Conservation (phyloP, 768 basidiomycete species). For the Kwoniella dejecticola region DNA sequence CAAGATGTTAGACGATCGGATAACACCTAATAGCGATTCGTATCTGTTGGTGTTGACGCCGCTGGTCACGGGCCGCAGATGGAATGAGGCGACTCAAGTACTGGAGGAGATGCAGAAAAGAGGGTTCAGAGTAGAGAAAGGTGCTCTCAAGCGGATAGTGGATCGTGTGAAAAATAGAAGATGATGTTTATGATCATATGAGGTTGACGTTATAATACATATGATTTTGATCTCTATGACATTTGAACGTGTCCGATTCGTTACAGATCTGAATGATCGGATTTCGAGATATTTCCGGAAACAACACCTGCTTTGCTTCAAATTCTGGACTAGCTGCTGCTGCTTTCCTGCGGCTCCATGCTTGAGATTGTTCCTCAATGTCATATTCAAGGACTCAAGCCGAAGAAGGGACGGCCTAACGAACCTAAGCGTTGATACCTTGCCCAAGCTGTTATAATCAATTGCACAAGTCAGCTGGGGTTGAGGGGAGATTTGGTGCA, state of each 20-base stretch:
- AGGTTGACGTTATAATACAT: too few species aligned
- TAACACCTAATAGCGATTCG: constrained; percentile 65
- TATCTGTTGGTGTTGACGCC: constrained; percentile 77
- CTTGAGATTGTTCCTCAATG: too few species aligned
- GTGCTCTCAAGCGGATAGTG: constrained; percentile 61
- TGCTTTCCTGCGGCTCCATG: too few species aligned
- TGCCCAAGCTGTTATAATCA: constrained; percentile 16
- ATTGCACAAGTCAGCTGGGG: background rate
- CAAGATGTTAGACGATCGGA: constrained; percentile 59
- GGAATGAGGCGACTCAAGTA: constrained; percentile 65
- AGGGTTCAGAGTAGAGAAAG: constrained; percentile 58
- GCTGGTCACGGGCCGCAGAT: constrained; percentile 63
- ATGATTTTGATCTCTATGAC: too few species aligned
- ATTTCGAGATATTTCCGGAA: too few species aligned
- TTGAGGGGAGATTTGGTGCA: too few species aligned
- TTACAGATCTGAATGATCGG: too few species aligned
- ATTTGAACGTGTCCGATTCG: too few species aligned
- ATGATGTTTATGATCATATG: constrained; percentile 10
- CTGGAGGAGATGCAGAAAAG: constrained; percentile 64
- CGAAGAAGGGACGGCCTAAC: constrained; percentile 17
- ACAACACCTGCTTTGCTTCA: too few species aligned
- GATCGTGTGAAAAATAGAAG: constrained; percentile 60
- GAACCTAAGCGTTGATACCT: constrained; percentile 21
- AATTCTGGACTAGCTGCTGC: too few species aligned
- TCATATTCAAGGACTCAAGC: constrained; percentile 4